Conservation (phyloP, 2,329 filamentous ascomycete species). For the Hypomyces perniciosus region DNA sequence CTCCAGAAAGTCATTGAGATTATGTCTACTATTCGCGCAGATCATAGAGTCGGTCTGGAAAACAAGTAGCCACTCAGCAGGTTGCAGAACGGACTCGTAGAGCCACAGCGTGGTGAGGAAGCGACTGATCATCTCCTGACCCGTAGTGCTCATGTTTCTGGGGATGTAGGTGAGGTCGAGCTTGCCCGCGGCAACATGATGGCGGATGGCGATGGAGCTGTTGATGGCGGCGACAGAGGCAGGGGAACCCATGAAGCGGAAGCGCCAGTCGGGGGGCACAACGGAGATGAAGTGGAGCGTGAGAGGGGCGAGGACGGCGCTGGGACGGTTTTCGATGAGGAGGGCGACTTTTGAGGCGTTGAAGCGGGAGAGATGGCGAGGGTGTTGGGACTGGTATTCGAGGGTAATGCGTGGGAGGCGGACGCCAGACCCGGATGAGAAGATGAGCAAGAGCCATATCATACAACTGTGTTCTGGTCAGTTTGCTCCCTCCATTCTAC, state of each 20-base stretch:
- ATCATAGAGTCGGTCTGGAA: conserved; percentile 52
- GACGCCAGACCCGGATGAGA: neutral
- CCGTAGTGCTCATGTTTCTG: conserved; percentile 42
- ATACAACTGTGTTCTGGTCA: too few relatives aligned
- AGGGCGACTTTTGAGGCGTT: conserved; percentile 50
- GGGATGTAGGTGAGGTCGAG: conserved; percentile 48
- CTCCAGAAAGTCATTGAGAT: conserved; percentile 44
- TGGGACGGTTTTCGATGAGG: conserved; percentile 47
- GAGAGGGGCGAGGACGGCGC: conserved; percentile 45
- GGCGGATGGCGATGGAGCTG: conserved; percentile 38
- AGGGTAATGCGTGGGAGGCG: conserved; percentile 4
- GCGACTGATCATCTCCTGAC: conserved; percentile 46
- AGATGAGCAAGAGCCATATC: too few relatives aligned
- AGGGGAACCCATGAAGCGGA: conserved; percentile 48
- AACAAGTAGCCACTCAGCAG: conserved; percentile 48
- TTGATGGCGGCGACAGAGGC: conserved; percentile 42
- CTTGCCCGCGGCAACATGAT: conserved; percentile 38
- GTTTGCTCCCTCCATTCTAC: too few relatives aligned
- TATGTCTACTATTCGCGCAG: conserved; percentile 45
- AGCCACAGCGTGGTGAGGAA: conserved; percentile 48
- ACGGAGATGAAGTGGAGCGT: conserved; percentile 52
- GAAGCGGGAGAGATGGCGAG: conserved; percentile 7
- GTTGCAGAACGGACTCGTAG: conserved; percentile 42
- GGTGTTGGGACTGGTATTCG: neutral
- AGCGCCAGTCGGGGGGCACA: conserved; percentile 51